Evolutionary conservation across 116 monocot genomes (phyloP).

Genomic region (Phalaenopsis hybrid): DNA sequence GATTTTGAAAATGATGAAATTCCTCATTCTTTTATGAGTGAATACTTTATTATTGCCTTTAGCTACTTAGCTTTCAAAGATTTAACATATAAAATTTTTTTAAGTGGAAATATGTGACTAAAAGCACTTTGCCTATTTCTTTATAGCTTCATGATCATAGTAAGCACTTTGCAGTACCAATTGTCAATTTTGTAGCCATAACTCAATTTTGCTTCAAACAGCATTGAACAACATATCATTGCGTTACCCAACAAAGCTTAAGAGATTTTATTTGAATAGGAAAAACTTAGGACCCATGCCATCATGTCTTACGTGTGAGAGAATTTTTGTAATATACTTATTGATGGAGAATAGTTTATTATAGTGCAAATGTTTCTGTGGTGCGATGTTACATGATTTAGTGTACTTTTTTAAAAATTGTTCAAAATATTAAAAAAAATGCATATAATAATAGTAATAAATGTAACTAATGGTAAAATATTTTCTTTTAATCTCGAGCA

Average conservation of each 20-base stretch:
- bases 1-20: neutral
- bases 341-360: too few species aligned
- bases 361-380: too few species aligned
- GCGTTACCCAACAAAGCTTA: neutral
- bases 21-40: neutral
- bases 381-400: too few species aligned
- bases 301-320: neutral
- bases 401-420: too few species aligned
- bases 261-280: neutral
- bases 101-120: neutral
- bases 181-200: neutral
- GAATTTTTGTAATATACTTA: neutral
- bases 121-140: neutral
- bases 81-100: neutral
- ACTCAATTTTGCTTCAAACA: neutral
- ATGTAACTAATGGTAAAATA: too few species aligned
- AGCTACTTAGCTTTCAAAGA: neutral
- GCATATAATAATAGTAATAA: too few species aligned
- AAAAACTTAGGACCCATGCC: neutral
- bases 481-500: too few species aligned
- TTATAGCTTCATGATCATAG: neutral
- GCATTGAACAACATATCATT: neutral
- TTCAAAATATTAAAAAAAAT: too few species aligned
- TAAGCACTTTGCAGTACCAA: neutral
- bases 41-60: neutral